Conservation (phyloP, 2,329 filamentous ascomycete species). For the Talaromyces rugulosus region DNA sequence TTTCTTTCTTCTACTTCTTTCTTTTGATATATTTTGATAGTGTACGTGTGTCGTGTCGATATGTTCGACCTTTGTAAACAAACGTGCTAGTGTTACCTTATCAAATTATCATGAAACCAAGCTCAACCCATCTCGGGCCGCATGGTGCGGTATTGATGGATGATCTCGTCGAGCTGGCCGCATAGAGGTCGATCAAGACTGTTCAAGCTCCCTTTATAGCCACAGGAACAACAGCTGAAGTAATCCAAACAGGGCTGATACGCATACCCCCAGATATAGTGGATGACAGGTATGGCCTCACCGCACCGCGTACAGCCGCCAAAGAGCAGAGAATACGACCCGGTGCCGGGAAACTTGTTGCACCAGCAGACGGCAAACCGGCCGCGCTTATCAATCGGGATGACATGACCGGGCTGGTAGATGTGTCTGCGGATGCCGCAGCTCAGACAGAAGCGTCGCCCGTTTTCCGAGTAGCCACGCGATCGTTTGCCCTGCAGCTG, state of each 20-base stretch:
- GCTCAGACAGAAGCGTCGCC: constrained; percentile 10
- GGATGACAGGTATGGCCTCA: constrained; percentile 1
- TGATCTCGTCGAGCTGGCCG: constrained; percentile 8
- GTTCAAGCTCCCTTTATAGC: not conserved
- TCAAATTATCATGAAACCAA: not conserved
- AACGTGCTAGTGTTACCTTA: not conserved
- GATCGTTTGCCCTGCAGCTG: constrained; percentile 4
- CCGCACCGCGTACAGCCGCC: constrained; percentile 6
- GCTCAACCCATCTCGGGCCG: not conserved
- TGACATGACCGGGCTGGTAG: constrained; percentile 7
- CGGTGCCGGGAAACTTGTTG: constrained; percentile 4
- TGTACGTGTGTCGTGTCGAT: not conserved
- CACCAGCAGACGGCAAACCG: constrained; percentile 9
- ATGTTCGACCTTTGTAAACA: not conserved
- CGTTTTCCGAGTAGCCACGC: constrained; percentile 5
- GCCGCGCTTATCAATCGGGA: not conserved
- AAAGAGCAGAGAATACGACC: constrained; percentile 7
- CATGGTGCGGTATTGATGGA: constrained; percentile 2
- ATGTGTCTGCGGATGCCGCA: constrained; percentile 12
- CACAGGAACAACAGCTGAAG: constrained; percentile 6
- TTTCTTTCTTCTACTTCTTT: too few species aligned
- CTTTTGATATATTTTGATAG: not conserved
- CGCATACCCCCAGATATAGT: constrained; percentile 8
- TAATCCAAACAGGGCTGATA: constrained; percentile 8
- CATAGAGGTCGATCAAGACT: not conserved